Base-by-base conservation (phyloP, 371 early-diverging fungal genomes). In the Amoeboaphelidium protococcarum region DNA sequence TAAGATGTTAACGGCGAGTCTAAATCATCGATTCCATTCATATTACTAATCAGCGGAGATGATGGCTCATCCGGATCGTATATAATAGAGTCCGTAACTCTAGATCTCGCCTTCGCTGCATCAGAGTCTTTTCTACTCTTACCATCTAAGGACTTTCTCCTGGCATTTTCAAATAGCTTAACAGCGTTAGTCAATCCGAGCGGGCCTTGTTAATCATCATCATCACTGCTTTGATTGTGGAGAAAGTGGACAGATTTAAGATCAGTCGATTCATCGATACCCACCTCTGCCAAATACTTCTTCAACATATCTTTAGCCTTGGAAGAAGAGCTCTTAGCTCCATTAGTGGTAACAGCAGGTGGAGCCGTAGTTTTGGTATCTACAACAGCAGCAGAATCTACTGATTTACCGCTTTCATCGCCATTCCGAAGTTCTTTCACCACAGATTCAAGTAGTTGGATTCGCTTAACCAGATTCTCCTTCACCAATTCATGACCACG, bases 401-500 rank as follows among this genome's bases (percentile, higher is more conserved):
- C 16, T 22, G 23, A 19, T 53, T 23, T 60, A 73, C 77, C 78
- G 70, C 54, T 80, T 77, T 31, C 37, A n/a, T n/a, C n/a, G n/a
- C n/a, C n/a, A n/a, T n/a, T n/a, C n/a, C n/a, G n/a, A n/a, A n/a
- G n/a, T 56, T 74, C 72, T 44, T 66, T 52, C 52, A 89, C 52
- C 12, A 82, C 78, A 64, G 68, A 81, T 60, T 89, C 86, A 12
- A 89, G 66, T 86, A 89, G 82, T 58, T 81, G 81, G 31, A 83
- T 71, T 40, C 86, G 60, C 54, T 74, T 68, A 61, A 78, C 53
- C 47, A 89, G 57, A 60, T 81, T 80, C n/a, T 66, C 49, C 54
- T 74, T 79, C 40, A 74, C 49, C 48, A 71, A 78, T 49, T 84
- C 85, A 26, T 72, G 55, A 6, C 76, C 84, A 31, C 78, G 65